Evolutionary conservation across 805 yeast species (phyloP).

Genomic region (Suhomyces xylopsoci): DNA sequence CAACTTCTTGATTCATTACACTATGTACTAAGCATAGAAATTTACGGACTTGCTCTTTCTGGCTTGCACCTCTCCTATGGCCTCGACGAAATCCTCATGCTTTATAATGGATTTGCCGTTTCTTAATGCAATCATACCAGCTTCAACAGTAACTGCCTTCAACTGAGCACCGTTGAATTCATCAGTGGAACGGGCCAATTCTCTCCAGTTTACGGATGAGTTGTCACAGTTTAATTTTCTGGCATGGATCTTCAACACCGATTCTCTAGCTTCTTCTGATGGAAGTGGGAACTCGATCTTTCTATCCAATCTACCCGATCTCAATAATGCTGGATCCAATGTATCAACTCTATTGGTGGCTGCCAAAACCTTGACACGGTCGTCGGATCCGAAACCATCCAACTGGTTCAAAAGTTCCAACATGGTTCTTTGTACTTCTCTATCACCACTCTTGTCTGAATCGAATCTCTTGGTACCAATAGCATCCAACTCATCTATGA

Average conservation of each 20-base stretch:
- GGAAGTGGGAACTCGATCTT: constrained; percentile 98
- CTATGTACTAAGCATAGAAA: constrained; percentile 71
- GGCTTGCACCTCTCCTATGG: constrained; percentile 96
- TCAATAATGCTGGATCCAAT: constrained; percentile 93
- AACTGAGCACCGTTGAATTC: constrained; percentile 99
- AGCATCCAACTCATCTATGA: constrained; percentile 47
- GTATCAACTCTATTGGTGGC: constrained; percentile 99
- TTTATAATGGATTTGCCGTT: constrained; percentile 87
- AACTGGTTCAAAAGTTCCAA: constrained; percentile 47
- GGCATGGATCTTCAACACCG: constrained; percentile 94
- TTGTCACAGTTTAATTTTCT: constrained; percentile 90
- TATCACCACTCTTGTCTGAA: constrained; percentile 44
- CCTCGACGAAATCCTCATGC: constrained; percentile 98
- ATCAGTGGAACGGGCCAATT: constrained; percentile 95
- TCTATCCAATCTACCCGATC: constrained; percentile 98
- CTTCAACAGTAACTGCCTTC: constrained; percentile 98
- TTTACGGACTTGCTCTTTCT: constrained; percentile 93
- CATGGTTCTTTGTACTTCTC: constrained; percentile 49
- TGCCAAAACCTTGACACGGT: constrained; percentile 93
- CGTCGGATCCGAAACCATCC: constrained; percentile 98
- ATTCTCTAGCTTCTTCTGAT: constrained; percentile 95
- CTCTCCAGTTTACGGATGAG: constrained; percentile 93
- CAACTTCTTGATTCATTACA: neutral
- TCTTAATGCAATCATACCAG: constrained; percentile 98
- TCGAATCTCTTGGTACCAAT: constrained; percentile 47